Evolutionary conservation across 2,329 filamentous ascomycete genomes (phyloP), one percentile per base, ranked within the genome.

Genomic region (Colletotrichum gigasporum): DNA sequence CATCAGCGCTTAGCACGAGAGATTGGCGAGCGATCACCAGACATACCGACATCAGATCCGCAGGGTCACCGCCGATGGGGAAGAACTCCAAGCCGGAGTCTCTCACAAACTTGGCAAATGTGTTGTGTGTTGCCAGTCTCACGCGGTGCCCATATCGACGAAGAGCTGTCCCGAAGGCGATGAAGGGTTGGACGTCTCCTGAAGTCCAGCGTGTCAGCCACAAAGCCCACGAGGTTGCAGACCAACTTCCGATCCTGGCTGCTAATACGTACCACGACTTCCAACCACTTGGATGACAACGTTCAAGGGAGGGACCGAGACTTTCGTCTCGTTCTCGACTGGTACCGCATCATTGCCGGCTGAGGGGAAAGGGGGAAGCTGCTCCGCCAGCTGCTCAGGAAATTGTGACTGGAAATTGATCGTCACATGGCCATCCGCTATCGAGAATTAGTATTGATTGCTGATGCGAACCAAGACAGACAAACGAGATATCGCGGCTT

Each of bases 11-110:
- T 0, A 3, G n/a, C 9, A n/a, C 5, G 9, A 28, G 37, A 2
- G 11, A 14, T 3, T 78, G 79, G 4, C 79, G 79, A n/a, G n/a
- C n/a, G n/a, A n/a, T n/a, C n/a, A n/a, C 24, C 81, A 79, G 0
- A 74, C 70, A 54, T 73, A 82, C 65, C 16, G 69, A 66, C 69
- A 70, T 80, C 35, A 80, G 71, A 47, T 79, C 75, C 6, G 80
- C 76, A 0, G 84, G 84, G 52, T 86, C 79, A 1, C 84, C 84
- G 3, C 84, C 85, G 12, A 87, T 85, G 1, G 77, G 75, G 65
- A 79, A 86, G 67, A 87, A 87, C 57, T 86, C 84, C 1, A 87
- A 69, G 0, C 79, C 80, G 3, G 79, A 75, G 8, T 79, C 72
- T 8, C 75, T 71, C 1, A 87, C 82, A 35, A 87, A 85, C 6